Percentiles rank a stretch among this genome's conserved stretches.
phyloP scores from a whole-genome alignment of 1,284 basidiomycete species.

The Ceratobasidium sp. region DNA sequence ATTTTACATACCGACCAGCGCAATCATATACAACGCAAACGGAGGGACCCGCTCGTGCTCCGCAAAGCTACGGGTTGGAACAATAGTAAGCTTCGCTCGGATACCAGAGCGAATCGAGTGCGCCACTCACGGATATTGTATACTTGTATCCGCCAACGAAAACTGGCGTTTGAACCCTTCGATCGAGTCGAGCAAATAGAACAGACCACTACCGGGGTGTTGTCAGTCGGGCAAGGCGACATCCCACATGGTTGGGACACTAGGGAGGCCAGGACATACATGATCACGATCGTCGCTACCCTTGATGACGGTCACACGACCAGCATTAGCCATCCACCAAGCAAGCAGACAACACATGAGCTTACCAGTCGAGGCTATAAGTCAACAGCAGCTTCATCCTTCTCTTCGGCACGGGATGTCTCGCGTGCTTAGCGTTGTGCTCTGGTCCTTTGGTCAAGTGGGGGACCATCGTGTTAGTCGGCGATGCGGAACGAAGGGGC shows the following conservation, averaged over 20 bases:
- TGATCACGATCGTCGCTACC: slow-evolving; percentile 74
- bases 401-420: slow-evolving; percentile 16
- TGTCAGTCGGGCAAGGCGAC: not conserved
- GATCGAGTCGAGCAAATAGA: slow-evolving; percentile 75
- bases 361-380: slow-evolving; percentile 35
- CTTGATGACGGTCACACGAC: slow-evolving; percentile 55
- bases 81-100: slow-evolving; percentile 56
- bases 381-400: slow-evolving; percentile 36
- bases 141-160: slow-evolving; percentile 74
- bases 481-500: not conserved
- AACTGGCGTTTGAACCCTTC: slow-evolving; percentile 87
- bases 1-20: slow-evolving; percentile 29
- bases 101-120: slow-evolving; percentile 55
- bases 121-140: slow-evolving; percentile 31
- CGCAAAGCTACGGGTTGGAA: slow-evolving; percentile 61
- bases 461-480: not conserved
- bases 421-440: not conserved
- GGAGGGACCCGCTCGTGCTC: slow-evolving; percentile 85
- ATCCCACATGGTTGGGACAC: slow-evolving; percentile 33
- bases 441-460: slow-evolving; percentile 7
- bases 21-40: slow-evolving; percentile 31
- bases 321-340: slow-evolving; percentile 11
- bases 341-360: too few relatives aligned
- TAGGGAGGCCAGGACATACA: slow-evolving; percentile 61
- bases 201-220: slow-evolving; percentile 62